Percentiles rank a stretch among this genome's conserved stretches.
phyloP scores from a whole-genome alignment of 306 rosid genomes.

The Mimosa pudica region DNA sequence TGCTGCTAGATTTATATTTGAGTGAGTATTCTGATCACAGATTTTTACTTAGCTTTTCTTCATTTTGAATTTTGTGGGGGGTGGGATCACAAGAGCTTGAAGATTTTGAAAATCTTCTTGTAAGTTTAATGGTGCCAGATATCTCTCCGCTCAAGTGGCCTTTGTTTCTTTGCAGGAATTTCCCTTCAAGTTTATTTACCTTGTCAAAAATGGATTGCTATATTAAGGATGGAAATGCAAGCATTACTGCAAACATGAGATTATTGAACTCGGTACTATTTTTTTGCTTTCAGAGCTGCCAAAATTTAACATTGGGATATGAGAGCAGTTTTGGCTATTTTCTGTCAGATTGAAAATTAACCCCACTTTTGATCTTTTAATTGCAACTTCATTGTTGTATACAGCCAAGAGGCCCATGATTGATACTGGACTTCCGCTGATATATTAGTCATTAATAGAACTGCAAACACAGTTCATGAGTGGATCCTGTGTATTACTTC shows the following conservation, averaged over 20 bases:
- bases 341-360: conserved; percentile 27
- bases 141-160: conserved; percentile 19
- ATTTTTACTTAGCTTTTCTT: conserved; percentile 20
- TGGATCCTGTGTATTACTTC: conserved; percentile 4
- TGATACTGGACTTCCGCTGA: background rate
- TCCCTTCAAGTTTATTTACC: conserved; percentile 83
- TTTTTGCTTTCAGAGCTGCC: conserved; percentile 24
- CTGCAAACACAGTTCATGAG: conserved; percentile 10
- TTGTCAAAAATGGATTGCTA: conserved; percentile 76
- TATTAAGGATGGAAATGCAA: conserved; percentile 86
- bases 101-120: conserved; percentile 9
- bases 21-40: conserved; percentile 58
- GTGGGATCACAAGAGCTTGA: conserved; percentile 16
- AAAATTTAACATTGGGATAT: conserved; percentile 15
- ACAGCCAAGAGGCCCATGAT: conserved; percentile 7
- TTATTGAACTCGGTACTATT: conserved; percentile 71
- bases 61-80: conserved; percentile 14
- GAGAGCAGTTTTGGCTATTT: conserved; percentile 22
- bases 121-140: conserved; percentile 18
- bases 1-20: conserved; percentile 68
- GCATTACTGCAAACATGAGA: conserved; percentile 69
- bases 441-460: background rate
- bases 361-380: conserved; percentile 16
- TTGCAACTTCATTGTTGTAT: background rate
- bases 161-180: conserved; percentile 56